These are phyloP conservation scores for Astraeus odoratus DNA, from an alignment of 768 basidiomycete species.

Conservation along the genomic window DNA sequence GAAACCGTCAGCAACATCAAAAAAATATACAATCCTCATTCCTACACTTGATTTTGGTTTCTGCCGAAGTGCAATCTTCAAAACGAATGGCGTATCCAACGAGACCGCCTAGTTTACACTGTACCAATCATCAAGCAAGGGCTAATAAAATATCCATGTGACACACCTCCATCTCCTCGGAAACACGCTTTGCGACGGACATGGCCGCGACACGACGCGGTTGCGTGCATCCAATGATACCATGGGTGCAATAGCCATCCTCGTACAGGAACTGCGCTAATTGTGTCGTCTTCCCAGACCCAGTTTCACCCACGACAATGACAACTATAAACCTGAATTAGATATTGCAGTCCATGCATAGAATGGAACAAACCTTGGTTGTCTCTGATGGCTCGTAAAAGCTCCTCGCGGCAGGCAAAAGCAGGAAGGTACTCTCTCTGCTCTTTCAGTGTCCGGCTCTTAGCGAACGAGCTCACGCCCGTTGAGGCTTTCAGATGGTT, in stretches of 20 bases:
- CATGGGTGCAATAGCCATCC: conserved; percentile 88
- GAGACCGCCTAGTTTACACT: conserved; percentile 84
- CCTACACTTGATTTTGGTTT: conserved; percentile 94
- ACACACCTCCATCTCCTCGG: conserved; percentile 95
- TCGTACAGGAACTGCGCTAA: conserved; percentile 93
- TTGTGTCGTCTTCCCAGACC: conserved; percentile 98
- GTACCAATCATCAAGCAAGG: conserved; percentile 4
- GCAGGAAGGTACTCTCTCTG: conserved; percentile 96
- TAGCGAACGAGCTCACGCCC: conserved; percentile 78
- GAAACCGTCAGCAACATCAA: not conserved
- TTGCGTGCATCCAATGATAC: conserved; percentile 95
- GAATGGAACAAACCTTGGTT: conserved; percentile 69
- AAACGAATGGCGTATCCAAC: conserved; percentile 99
- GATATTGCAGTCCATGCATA: not conserved
- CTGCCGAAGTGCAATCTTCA: conserved; percentile 91
- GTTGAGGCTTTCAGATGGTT: conserved; percentile 77
- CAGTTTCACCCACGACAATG: conserved; percentile 99
- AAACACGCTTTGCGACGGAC: conserved; percentile 99
- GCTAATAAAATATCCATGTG: not conserved
- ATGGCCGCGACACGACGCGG: conserved; percentile 98
- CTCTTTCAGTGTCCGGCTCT: conserved; percentile 78
- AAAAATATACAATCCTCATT: conserved; percentile 13
- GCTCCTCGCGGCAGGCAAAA: conserved; percentile 92
- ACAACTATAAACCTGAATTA: conserved; percentile 47
- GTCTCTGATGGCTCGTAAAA: conserved; percentile 82